These are phyloP conservation scores for Rubus idaeus DNA, from an alignment of 306 rosid species.

Conservation along the genomic window DNA sequence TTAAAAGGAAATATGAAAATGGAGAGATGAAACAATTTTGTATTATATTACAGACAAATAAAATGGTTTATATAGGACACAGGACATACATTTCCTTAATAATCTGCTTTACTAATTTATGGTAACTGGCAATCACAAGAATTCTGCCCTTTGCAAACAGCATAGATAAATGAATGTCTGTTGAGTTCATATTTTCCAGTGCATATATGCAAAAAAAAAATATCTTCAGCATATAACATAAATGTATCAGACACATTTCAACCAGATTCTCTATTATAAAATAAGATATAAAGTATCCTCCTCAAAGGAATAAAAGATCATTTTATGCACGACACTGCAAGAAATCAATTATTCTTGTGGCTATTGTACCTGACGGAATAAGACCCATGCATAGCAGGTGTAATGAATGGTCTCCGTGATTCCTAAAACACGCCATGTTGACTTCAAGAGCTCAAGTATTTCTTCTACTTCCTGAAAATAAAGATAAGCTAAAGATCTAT, in stretches of 20 bases:
- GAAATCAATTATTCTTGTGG: constrained; percentile 15
- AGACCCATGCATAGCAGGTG: constrained; percentile 96
- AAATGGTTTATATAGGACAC: background rate
- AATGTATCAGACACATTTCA: background rate
- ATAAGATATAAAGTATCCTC: background rate
- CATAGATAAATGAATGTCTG: background rate
- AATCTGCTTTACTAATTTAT: background rate
- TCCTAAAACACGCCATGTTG: constrained; percentile 98
- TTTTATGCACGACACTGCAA: background rate
- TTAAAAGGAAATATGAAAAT: background rate
- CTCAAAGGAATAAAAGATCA: background rate
- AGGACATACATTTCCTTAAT: background rate
- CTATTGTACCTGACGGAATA: constrained; percentile 82
- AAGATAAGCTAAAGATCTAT: constrained; percentile 20
- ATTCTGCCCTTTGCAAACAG: background rate
- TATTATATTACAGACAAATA: background rate
- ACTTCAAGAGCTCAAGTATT: constrained; percentile 92
- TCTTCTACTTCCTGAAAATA: constrained; percentile 91
- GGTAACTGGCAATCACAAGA: background rate
- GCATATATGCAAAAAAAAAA: background rate
- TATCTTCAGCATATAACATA: background rate
- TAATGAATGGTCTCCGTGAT: constrained; percentile 92
- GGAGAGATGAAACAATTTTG: background rate
- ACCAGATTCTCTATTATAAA: background rate
- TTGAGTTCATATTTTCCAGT: background rate